These are phyloP conservation scores for Paxillus involutus DNA, from an alignment of 768 basidiomycete species.

Conservation along the genomic window DNA sequence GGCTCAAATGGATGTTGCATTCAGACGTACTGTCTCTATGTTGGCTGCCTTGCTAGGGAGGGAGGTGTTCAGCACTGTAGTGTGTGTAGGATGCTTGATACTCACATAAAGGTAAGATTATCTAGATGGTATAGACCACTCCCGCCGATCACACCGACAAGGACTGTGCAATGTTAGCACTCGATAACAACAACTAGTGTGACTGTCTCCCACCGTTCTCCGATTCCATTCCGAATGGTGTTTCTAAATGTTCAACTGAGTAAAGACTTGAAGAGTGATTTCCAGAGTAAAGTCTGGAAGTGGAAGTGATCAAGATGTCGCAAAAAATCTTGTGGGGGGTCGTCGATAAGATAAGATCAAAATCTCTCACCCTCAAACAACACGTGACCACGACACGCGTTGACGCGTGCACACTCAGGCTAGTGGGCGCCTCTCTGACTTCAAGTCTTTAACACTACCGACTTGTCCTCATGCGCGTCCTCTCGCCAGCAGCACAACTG, in stretches of 20 bases:
- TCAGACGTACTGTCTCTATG: slow-evolving; percentile 68
- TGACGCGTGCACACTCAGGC: not conserved
- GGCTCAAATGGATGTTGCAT: not conserved
- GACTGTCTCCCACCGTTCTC: too few species aligned
- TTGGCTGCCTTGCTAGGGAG: slow-evolving; percentile 66
- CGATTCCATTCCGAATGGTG: too few species aligned
- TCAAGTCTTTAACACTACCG: not conserved
- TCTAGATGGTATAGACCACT: slow-evolving; percentile 92
- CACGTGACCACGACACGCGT: slow-evolving; percentile 14
- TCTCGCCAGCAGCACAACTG: not conserved
- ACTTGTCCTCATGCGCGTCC: not conserved
- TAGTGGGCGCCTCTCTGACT: not conserved
- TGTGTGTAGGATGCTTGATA: slow-evolving; percentile 8
- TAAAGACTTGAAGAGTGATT: too few species aligned
- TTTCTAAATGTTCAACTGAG: too few species aligned
- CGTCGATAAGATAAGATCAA: too few species aligned
- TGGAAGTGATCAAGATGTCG: too few species aligned
- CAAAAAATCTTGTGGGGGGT: too few species aligned
- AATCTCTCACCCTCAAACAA: slow-evolving; percentile 25
- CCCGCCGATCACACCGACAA: slow-evolving; percentile 89
- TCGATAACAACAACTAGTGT: not conserved
- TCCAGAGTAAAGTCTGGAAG: too few species aligned
- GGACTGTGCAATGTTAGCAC: slow-evolving; percentile 41
- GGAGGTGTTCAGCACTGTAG: not conserved
- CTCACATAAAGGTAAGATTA: slow-evolving; percentile 85